Evolutionary conservation across 2,329 filamentous ascomycete genomes (phyloP).

Genomic region (Fusarium papillatum): DNA sequence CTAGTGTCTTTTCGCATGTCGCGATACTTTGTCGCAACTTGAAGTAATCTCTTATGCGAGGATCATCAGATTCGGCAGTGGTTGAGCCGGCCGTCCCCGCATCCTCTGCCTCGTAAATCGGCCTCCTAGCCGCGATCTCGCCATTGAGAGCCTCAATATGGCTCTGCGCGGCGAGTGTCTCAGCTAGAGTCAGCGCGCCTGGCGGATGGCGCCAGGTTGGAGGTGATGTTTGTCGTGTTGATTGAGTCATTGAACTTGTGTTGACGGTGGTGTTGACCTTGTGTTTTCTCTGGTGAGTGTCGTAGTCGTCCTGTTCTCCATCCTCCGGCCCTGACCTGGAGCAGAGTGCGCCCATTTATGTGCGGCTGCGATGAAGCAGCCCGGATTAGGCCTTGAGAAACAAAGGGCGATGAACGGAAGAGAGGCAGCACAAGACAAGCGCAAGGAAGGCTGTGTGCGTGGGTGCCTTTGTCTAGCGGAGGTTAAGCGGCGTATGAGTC

Average conservation of each 20-base stretch:
- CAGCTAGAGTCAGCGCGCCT: conserved; percentile 5
- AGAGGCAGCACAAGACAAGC: conserved; percentile 4
- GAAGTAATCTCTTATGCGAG: conserved; percentile 46
- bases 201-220: conserved; percentile 13
- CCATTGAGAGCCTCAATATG: conserved; percentile 45
- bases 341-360: conserved; percentile 46
- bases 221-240: conserved; percentile 22
- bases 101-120: conserved; percentile 1
- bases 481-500: conserved; percentile 22
- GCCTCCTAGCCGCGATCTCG: conserved; percentile 28
- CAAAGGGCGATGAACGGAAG: neutral
- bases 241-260: conserved; percentile 23
- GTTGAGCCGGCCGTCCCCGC: neutral
- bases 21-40: conserved; percentile 46
- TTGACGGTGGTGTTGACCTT: conserved; percentile 7
- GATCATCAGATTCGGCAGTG: conserved; percentile 11
- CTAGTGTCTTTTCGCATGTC: conserved; percentile 50
- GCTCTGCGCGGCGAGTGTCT: conserved; percentile 39
- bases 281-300: conserved; percentile 20
- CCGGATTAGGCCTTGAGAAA: neutral
- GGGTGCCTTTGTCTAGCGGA: conserved; percentile 2
- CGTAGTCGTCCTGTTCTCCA: conserved; percentile 18
- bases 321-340: conserved; percentile 37
- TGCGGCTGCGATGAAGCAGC: neutral
- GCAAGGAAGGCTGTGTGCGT: conserved; percentile 8